Percentiles rank a stretch among this genome's conserved stretches.
These are phyloP conservation scores for Lathyrus oleraceus DNA, from an alignment of 306 rosid species.

Conservation along the genomic window DNA sequence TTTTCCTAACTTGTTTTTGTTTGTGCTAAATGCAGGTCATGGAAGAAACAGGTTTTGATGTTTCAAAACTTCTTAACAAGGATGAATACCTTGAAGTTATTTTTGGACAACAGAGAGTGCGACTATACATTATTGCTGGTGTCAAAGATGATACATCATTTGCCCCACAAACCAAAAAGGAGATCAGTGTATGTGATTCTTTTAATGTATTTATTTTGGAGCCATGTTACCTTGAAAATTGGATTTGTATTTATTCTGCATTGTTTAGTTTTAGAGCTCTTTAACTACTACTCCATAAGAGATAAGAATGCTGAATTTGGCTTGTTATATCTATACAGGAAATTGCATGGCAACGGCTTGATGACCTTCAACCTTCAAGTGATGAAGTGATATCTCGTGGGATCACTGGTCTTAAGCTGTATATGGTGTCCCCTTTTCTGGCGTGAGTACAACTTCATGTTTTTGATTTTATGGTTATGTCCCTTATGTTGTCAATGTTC, in stretches of 20 bases:
- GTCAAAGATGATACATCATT: slow-evolving; percentile 87
- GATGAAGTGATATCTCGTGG: slow-evolving; percentile 94
- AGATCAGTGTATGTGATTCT: slow-evolving; percentile 85
- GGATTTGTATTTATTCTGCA: slow-evolving; percentile 4
- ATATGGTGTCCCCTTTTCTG: slow-evolving; percentile 96
- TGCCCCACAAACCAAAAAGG: slow-evolving; percentile 96
- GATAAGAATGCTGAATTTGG: slow-evolving; percentile 30
- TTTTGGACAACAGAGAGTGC: slow-evolving; percentile 95
- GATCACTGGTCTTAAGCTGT: slow-evolving; percentile 89
- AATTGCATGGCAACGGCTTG: slow-evolving; percentile 95
- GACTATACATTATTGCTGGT: slow-evolving; percentile 88
- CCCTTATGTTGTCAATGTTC: slow-evolving; percentile 25
- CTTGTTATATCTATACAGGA: slow-evolving; percentile 62
- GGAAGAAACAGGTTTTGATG: slow-evolving; percentile 98
- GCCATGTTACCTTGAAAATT: slow-evolving; percentile 8
- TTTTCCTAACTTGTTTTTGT: slow-evolving; percentile 31
- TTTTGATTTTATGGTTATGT: slow-evolving; percentile 38
- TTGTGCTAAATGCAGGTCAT: slow-evolving; percentile 64
- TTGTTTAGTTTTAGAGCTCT: slow-evolving; percentile 10
- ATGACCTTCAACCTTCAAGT: slow-evolving; percentile 81
- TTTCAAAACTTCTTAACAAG: slow-evolving; percentile 62
- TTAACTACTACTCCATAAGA: slow-evolving; percentile 3
- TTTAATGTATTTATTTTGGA: slow-evolving; percentile 1
- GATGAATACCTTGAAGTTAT: slow-evolving; percentile 76
- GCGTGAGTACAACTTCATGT: slow-evolving; percentile 56